Base-by-base conservation (phyloP, 2,329 filamentous ascomycete genomes). In the Xylaria sp. region DNA sequence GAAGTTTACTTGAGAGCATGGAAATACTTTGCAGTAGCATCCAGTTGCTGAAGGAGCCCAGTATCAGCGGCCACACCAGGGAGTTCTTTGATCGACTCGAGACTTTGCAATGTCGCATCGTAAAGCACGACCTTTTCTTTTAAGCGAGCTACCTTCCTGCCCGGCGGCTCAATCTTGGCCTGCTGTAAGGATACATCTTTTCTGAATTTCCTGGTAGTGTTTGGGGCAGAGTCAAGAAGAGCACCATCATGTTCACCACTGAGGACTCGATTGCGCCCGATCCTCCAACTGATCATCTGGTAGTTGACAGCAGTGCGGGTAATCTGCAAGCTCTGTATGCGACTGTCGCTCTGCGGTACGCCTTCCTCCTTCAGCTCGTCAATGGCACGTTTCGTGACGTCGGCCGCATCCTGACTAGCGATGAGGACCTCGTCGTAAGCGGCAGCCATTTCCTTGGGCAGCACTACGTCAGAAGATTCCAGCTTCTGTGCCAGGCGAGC, bases 221-320 rank as follows among this genome's bases (percentile, higher is more conserved):
- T 78, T 20, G 81, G 77, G 3, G 81, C 83, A 67, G 86, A 86
- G 20, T 87, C 85, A 23, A 87, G 80, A 18, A 86, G 80, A 18
- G 93, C 87, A 2, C 95, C 95, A 75, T 98, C 95, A 64, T 92
- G 86, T 7, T 88, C 84, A n/a, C 95, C 94, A 61, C 94, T 93
- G 70, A 99, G 84, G 0, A 97, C 91, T 63, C 96, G 88, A 80
- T 99, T 98, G 57, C 96, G 91, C 31, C 95, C 95, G 72, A 98
- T 93, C 79, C 96, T 89, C 94, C 94, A 98, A 77, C 93, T 94
- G 66, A 99, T 92, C 81, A 98, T 89, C 73, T 93, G 93, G 80
- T 97, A 98, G 80, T 96, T 97, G 66, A 98, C 93, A 1, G 95
- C 94, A 0, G 97, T 97, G 70, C 92, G 91, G 3, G 94, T 97